Base-by-base conservation (phyloP, 1,284 basidiomycete genomes). In the Microbotryum scabiosae region DNA sequence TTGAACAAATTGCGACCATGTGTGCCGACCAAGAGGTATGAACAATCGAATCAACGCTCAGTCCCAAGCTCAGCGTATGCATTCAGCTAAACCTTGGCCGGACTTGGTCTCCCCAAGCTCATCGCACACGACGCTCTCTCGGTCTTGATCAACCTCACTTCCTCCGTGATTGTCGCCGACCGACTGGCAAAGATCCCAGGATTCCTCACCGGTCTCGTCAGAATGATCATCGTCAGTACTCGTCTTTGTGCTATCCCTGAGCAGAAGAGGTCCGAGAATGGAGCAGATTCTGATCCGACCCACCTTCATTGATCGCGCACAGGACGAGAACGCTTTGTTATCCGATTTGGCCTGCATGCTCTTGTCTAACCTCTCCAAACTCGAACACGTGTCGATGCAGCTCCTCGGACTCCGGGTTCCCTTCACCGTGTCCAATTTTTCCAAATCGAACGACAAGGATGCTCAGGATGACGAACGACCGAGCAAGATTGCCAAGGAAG, bases 271-370 rank as follows among this genome's bases (percentile, higher is more conserved):
- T 16, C 51, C 51, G 28, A 30, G 16, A 16, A 12, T 44, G 43
- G 20, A 46, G 53, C 43, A 50, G 9, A 4, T 20, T 50, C 10
- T n/a, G 46, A 49, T n/a, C 59, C 59, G 28, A 60, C 48, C 28
- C 16, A 18, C 9, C 18, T n/a, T 12, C 12, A 30, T 47, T 28
- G 10, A 16, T 8, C 14, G 14, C 32, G 2, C 50, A 7, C 69
- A 96, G 92, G 87, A 94, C 76, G 86, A 88, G 7, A 83, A 87
- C 64, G 86, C 93, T 5, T 84, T 89, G 57, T 84, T 97, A 21
- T 90, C 92, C 36, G 94, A 97, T 77, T 82, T 97, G 12, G 91
- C 92, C 1, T 85, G 90, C 36, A 98, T 99, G 96, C 81, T 98
- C 1, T 81, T 98, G 7, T 97, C 93, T 21, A 99, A 99, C 76